These are phyloP conservation scores for Pyricularia grisea DNA, from an alignment of 2,329 filamentous ascomycete genomes.

Conservation along the genomic window DNA sequence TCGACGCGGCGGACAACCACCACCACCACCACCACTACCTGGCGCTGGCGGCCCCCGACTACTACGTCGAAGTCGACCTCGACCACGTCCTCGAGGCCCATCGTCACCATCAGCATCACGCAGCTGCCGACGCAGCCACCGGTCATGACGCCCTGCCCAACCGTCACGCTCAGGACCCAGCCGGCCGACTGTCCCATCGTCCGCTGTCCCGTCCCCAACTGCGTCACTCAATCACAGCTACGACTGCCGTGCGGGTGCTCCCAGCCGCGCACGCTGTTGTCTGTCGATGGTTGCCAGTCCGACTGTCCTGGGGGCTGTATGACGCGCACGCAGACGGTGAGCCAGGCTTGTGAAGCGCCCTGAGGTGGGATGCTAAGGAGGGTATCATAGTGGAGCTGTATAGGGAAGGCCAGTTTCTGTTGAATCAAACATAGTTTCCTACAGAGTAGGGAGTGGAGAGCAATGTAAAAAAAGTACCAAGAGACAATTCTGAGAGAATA, in stretches of 20 bases:
- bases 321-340: conserved; percentile 20
- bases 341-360: conserved; percentile 7
- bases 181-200: conserved; percentile 21
- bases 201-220: conserved; percentile 25
- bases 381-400: not conserved
- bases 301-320: conserved; percentile 22
- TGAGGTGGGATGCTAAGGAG: not conserved
- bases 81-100: conserved; percentile 11
- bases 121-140: conserved; percentile 11
- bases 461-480: not conserved
- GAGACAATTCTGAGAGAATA: not conserved
- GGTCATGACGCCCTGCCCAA: conserved; percentile 18
- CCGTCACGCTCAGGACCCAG: conserved; percentile 22
- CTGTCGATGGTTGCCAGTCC: conserved; percentile 23
- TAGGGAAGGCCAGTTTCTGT: not conserved
- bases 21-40: conserved; percentile 17
- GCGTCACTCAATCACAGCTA: conserved; percentile 18
- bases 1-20: conserved; percentile 6
- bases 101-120: conserved; percentile 16
- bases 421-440: not conserved
- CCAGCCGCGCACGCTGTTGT: conserved; percentile 21
- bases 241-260: conserved; percentile 24
- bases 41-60: conserved; percentile 11
- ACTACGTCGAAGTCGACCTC: conserved; percentile 4
- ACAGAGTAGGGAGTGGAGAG: not conserved